Conservation (phyloP, 345 rosid species). For the Cardamine chenopodiifolia region DNA sequence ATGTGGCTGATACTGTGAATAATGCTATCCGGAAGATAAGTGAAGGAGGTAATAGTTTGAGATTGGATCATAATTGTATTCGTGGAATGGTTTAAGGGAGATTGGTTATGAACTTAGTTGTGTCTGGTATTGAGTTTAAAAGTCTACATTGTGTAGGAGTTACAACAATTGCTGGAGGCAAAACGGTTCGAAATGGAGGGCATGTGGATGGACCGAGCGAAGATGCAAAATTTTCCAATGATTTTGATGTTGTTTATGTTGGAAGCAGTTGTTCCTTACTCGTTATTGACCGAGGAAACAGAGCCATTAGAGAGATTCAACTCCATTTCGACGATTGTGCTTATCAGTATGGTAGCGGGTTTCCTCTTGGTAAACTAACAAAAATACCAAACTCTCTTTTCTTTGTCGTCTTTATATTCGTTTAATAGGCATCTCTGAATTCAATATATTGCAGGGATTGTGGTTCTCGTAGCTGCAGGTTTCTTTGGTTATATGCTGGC, state of each 20-base stretch:
- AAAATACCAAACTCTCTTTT: neutral
- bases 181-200: constrained; percentile 71
- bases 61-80: neutral
- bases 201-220: constrained; percentile 98
- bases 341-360: constrained; percentile 91
- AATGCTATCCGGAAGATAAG: constrained; percentile 95
- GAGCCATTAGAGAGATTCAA: constrained; percentile 92
- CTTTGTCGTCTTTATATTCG: neutral
- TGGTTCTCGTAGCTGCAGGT: constrained; percentile 94
- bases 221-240: constrained; percentile 95
- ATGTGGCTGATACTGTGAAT: constrained; percentile 86
- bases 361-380: constrained; percentile 72
- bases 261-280: constrained; percentile 98
- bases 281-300: constrained; percentile 93
- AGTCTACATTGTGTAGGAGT: constrained; percentile 59
- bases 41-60: constrained; percentile 66
- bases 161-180: constrained; percentile 99
- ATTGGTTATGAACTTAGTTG: neutral
- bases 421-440: neutral
- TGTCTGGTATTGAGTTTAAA: constrained; percentile 13
- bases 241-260: constrained; percentile 90
- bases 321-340: constrained; percentile 99
- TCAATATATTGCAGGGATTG: constrained; percentile 61
- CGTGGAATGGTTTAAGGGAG: neutral
- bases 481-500: constrained; percentile 97